Evolutionary conservation across 2,329 filamentous ascomycete genomes (phyloP).

Genomic region (Orbilia oligospora): DNA sequence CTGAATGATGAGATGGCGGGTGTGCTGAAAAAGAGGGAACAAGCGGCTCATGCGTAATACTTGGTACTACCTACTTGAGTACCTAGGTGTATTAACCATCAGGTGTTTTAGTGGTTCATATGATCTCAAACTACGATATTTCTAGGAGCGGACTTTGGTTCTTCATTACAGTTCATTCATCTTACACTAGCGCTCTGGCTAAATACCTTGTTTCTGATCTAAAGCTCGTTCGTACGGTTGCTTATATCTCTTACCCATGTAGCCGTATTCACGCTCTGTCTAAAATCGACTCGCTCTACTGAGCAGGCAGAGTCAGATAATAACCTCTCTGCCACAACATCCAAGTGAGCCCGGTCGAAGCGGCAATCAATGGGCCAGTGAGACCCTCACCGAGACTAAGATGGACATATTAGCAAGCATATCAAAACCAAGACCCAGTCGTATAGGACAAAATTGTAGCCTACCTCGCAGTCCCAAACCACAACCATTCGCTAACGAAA

Average conservation of each 20-base stretch:
- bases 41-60: constrained; percentile 30
- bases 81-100: background rate
- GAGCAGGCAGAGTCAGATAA: constrained; percentile 45
- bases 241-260: constrained; percentile 5
- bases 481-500: constrained; percentile 83
- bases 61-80: too few species aligned
- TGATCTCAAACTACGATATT: constrained; percentile 1
- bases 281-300: constrained; percentile 12
- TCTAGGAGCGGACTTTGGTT: constrained; percentile 8
- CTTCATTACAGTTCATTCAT: background rate
- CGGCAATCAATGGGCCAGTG: constrained; percentile 74
- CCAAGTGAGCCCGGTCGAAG: constrained; percentile 73
- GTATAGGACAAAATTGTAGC: constrained; percentile 64
- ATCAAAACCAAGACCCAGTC: background rate
- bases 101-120: background rate
- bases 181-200: background rate
- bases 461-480: constrained; percentile 82
- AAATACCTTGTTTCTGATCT: background rate
- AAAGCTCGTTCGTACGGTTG: background rate
- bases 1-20: constrained; percentile 54
- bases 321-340: constrained; percentile 68
- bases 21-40: constrained; percentile 47
- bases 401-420: constrained; percentile 1
- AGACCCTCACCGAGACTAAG: constrained; percentile 70
- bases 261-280: background rate